Evolutionary conservation across 2,329 filamentous ascomycete species (phyloP), one percentile per base, ranked within the genome.

Genomic region (Diaporthe batatas): DNA sequence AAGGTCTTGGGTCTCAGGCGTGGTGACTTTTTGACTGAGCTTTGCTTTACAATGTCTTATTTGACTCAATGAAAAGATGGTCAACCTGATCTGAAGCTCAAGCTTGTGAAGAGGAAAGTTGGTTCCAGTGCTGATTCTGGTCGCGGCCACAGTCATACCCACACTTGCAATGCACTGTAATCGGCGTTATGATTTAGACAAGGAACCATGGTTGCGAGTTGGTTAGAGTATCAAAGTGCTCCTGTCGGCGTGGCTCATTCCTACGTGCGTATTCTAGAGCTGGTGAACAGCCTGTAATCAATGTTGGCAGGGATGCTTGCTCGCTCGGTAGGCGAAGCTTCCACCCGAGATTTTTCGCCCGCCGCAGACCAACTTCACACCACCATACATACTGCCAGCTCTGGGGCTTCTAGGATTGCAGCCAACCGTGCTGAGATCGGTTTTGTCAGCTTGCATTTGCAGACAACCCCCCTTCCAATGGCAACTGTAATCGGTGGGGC

Each of bases 341-440:
- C 23, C 42, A 72, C 70, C 70, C 70, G 39, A 68, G 51, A 68
- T 51, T 72, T 72, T 72, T 72, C n/a, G 25, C n/a, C 29, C 12
- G 21, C 18, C n/a, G 54, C 21, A 23, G 23, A 23, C 44, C 29
- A 65, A 25, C 44, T 39, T 51, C 29, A 51, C 23, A 21, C 29
- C 36, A 25, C 62, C 42, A 49, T 32, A 10, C 42, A 6, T 14
- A 21, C 21, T 8, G 14, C 7, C n/a, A 16, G 4, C 4, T 6
- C 16, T 1, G 44, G 12, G 21, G 29, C 12, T 21, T 47, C 8
- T 34, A 3, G 21, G 25, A 16, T n/a, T 36, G 2, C 5, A 4
- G 4, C 21, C 3, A 18, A 25, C 1, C 7, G 21, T 12, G 23
- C 3, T 29, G 25, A 3, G 11, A 36, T 25, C 11, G 1, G 16